Base-by-base conservation (phyloP, 2,329 filamentous ascomycete species). In the Xylaria sp. region DNA sequence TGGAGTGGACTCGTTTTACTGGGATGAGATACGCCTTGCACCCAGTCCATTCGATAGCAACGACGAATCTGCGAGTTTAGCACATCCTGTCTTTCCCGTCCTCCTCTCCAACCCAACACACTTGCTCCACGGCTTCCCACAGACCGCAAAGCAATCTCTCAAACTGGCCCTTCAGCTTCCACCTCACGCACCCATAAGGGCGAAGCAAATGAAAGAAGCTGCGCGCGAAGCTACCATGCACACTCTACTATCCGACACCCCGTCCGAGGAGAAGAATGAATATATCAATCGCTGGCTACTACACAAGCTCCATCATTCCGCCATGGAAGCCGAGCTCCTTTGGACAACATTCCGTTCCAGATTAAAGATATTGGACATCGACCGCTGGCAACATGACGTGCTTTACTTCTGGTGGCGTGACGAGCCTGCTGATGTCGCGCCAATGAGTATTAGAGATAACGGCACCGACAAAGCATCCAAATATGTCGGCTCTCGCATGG, bases 221-320 rank as follows among this genome's bases (percentile, higher is more conserved):
- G 78, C 80, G 59, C 86, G 85, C 65, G 85, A 87, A 72, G 81
- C 80, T n/a, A 79, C 78, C 36, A 86, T 87, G 60, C 77, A 82
- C 51, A 79, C 76, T 5, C 78, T 86, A 11, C 74, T 86, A n/a
- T 60, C 42, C 2, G 54, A 9, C 14, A 72, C 76, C 2, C 73
- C 78, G 11, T 72, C 74, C 2, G 80, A 79, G 2, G 79, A 81
- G 70, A 84, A 82, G 69, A 76, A 75, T 1, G 82, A 85, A 58
- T 85, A 81, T 64, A 81, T 88, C 72, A 84, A 83, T 70, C 79
- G 84, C 48, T 88, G 86, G 86, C 76, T 88, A 2, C 79, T 88
- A 12, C 83, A 87, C 56, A 82, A 83, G 50, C 78, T 88, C 48
- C 81, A 84, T 42, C 77, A 79, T 14, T 85, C 83, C 2, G 78